Percentiles rank a stretch among this genome's conserved stretches.
Evolutionary conservation across 306 rosid species (phyloP).

Genomic region (Mimosa bimucronata): DNA sequence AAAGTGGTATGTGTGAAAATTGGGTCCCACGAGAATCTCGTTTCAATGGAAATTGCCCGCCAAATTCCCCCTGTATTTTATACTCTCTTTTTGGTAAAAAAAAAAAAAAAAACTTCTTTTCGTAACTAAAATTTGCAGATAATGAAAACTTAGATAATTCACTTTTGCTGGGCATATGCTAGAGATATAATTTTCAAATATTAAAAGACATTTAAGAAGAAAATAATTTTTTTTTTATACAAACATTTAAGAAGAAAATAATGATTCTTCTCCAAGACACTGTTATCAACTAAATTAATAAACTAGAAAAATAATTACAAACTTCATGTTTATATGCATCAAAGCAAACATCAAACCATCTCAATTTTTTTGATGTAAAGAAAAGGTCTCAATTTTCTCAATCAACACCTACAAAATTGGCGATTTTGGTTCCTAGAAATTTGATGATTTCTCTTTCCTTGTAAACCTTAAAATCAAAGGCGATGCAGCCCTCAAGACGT

Average conservation of each 20-base stretch:
- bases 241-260: no score
- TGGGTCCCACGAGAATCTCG: no score
- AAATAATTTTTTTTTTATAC: no score
- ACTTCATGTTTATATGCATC: neutral
- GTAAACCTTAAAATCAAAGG: neutral
- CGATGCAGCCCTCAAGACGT: neutral
- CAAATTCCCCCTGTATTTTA: no score
- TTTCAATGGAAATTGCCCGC: no score
- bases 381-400: neutral
- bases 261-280: neutral
- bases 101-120: no score
- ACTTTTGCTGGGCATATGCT: neutral
- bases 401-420: neutral
- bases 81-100: no score
- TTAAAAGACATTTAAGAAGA: neutral
- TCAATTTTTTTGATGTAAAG: neutral
- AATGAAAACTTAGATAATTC: neutral
- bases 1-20: no score
- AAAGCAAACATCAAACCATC: neutral
- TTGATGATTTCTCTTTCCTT: neutral
- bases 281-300: neutral
- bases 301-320: neutral
- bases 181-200: neutral
- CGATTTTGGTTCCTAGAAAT: neutral
- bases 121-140: no score